These are phyloP conservation scores for Casuarina glauca DNA, from an alignment of 306 rosid species.

Conservation along the genomic window DNA sequence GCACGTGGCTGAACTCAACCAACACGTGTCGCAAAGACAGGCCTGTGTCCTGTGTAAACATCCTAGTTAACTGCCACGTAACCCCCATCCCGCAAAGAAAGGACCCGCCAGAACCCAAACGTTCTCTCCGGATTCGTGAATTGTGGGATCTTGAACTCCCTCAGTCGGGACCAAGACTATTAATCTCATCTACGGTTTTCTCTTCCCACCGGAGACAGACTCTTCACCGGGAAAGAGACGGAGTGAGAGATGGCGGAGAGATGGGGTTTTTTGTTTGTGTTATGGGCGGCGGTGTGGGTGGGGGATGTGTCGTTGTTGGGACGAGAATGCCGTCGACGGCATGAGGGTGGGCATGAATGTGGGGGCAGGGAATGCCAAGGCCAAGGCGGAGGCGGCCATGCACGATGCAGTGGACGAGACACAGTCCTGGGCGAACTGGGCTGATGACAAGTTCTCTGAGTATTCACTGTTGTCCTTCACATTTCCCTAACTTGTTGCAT, in stretches of 20 bases:
- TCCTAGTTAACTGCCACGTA: slow-evolving; percentile 45
- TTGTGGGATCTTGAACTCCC: background rate
- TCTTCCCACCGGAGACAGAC: background rate
- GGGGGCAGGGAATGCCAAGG: background rate
- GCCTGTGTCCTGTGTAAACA: background rate
- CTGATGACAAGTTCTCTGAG: slow-evolving; percentile 32
- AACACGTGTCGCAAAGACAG: slow-evolving; percentile 46
- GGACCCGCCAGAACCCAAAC: slow-evolving; percentile 10
- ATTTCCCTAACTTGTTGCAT: background rate
- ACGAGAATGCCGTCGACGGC: slow-evolving; percentile 21
- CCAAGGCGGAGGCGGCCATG: slow-evolving; percentile 7
- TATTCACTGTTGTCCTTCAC: slow-evolving; percentile 15
- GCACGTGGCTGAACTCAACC: slow-evolving; percentile 4
- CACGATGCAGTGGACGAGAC: slow-evolving; percentile 19
- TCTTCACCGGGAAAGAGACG: background rate
- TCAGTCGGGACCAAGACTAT: background rate
- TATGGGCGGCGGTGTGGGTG: slow-evolving; percentile 26
- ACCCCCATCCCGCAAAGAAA: slow-evolving; percentile 42
- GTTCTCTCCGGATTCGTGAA: background rate
- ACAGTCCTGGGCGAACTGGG: slow-evolving; percentile 33
- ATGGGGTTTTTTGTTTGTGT: slow-evolving; percentile 22
- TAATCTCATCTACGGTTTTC: background rate
- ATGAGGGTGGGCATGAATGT: slow-evolving; percentile 15
- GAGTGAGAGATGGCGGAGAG: slow-evolving; percentile 33
- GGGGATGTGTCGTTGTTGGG: slow-evolving; percentile 36